phyloP scores from a whole-genome alignment of 1,139 yeast species.

The Nakaseomyces sp. region DNA sequence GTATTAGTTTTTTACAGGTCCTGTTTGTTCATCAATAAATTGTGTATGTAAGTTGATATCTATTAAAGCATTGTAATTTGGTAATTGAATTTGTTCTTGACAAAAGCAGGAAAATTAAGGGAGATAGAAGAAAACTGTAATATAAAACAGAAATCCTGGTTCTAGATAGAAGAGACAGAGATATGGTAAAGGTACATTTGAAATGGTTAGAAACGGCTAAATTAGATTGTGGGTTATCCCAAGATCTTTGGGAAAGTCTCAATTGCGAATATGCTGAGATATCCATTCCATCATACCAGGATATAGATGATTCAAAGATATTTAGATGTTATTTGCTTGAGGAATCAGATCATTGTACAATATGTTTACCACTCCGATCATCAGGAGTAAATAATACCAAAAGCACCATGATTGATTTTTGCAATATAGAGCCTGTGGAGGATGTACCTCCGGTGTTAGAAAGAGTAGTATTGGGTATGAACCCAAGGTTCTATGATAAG shows the following conservation, averaged over 20 bases:
- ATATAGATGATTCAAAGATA: background rate
- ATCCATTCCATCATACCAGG: background rate
- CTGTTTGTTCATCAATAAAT: no score
- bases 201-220: background rate
- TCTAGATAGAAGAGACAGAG: background rate
- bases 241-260: conserved; percentile 1
- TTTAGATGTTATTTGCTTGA: background rate
- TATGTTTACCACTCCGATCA: conserved; percentile 11
- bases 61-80: no score
- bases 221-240: background rate
- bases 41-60: no score
- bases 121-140: no score
- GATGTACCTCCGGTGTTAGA: conserved; percentile 14
- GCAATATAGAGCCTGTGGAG: conserved; percentile 12
- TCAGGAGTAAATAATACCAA: conserved; percentile 11
- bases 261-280: background rate
- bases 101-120: no score
- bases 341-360: background rate
- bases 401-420: conserved; percentile 5
- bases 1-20: no score
- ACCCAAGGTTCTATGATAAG: conserved; percentile 18
- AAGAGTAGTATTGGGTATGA: conserved; percentile 15
- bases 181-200: conserved; percentile 10
- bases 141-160: conserved; percentile 3
- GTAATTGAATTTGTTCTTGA: no score